A percentile compares a stretch with the other conserved stretches of the same genome.
phyloP scores from a whole-genome alignment of 1,139 yeast genomes.

The Lodderomyces beijingensis region DNA sequence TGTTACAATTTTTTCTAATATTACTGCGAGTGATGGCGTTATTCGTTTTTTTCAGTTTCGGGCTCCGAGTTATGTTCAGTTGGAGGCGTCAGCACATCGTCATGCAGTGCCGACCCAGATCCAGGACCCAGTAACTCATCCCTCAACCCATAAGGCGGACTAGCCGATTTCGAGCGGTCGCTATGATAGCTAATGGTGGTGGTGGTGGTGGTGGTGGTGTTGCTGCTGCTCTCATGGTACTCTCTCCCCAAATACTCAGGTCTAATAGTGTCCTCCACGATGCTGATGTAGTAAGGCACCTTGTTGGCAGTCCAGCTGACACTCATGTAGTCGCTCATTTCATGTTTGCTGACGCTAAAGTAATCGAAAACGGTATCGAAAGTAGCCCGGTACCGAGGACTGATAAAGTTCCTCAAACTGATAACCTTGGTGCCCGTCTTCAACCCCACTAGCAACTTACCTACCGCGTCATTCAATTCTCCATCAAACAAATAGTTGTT shows the following conservation, averaged over 20 bases:
- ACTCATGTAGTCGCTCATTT: slow-evolving; percentile 59
- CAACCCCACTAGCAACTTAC: slow-evolving; percentile 57
- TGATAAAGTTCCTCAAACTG: slow-evolving; percentile 70
- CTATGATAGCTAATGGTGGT: slow-evolving; percentile 1
- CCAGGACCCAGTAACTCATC: no score
- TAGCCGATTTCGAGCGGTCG: slow-evolving; percentile 7
- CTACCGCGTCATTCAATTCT: slow-evolving; percentile 62
- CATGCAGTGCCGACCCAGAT: not conserved
- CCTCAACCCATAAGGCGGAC: slow-evolving; percentile 3
- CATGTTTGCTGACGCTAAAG: slow-evolving; percentile 58
- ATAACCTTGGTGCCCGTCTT: slow-evolving; percentile 76
- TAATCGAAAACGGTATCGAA: slow-evolving; percentile 60
- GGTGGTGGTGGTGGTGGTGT: no score
- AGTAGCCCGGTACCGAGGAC: slow-evolving; percentile 51
- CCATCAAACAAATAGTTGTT: slow-evolving; percentile 84
- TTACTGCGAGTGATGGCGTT: no score
- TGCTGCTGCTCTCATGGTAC: no score
- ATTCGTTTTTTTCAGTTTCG: slow-evolving; percentile 4
- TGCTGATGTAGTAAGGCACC: slow-evolving; percentile 74
- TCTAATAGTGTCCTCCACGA: slow-evolving; percentile 47
- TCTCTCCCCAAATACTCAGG: slow-evolving; percentile 22
- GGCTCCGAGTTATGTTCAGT: slow-evolving; percentile 7
- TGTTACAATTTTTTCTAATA: no score
- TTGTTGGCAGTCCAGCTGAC: slow-evolving; percentile 92
- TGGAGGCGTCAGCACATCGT: slow-evolving; percentile 6